Conservation (phyloP, 768 basidiomycete genomes). For the Phanerochaete carnosa region DNA sequence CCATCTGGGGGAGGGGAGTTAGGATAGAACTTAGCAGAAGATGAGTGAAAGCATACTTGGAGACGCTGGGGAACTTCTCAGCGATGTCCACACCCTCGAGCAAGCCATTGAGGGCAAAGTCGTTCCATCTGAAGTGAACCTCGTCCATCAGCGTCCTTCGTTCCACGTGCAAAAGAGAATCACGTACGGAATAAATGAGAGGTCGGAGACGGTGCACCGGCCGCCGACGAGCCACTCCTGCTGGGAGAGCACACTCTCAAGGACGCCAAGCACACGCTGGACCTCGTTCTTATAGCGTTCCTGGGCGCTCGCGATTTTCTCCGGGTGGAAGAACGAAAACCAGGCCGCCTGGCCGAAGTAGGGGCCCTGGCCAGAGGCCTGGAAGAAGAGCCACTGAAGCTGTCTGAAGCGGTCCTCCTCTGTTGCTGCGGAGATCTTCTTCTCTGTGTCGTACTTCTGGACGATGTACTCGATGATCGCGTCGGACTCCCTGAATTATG, state of each 20-base stretch:
- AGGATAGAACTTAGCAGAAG: neutral
- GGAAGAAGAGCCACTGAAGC: slow-evolving; percentile 41
- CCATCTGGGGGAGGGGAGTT: slow-evolving; percentile 8
- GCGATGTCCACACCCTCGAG: slow-evolving; percentile 6
- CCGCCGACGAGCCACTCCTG: slow-evolving; percentile 19
- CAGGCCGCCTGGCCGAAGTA: slow-evolving; percentile 17
- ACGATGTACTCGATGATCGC: slow-evolving; percentile 39
- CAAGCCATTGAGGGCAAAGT: slow-evolving; percentile 4
- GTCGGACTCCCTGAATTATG: slow-evolving; percentile 23
- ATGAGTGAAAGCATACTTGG: slow-evolving; percentile 2
- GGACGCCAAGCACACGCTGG: slow-evolving; percentile 18
- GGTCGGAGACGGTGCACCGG: slow-evolving; percentile 15
- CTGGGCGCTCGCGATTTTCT: slow-evolving; percentile 18
- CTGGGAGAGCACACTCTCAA: slow-evolving; percentile 17
- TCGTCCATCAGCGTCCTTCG: neutral
- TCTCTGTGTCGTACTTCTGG: slow-evolving; percentile 37
- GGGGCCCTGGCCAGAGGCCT: slow-evolving; percentile 20
- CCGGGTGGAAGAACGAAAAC: slow-evolving; percentile 19
- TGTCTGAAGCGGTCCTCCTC: slow-evolving; percentile 6
- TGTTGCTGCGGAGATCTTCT: slow-evolving; percentile 22
- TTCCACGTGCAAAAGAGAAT: too few relatives aligned
- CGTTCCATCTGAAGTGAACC: slow-evolving; percentile 5
- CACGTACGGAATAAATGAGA: slow-evolving; percentile 16
- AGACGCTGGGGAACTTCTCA: slow-evolving; percentile 10
- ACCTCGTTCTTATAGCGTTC: slow-evolving; percentile 23